Evolutionary conservation across 306 rosid genomes (phyloP).

Genomic region (Herpetospermum pedunculosum): DNA sequence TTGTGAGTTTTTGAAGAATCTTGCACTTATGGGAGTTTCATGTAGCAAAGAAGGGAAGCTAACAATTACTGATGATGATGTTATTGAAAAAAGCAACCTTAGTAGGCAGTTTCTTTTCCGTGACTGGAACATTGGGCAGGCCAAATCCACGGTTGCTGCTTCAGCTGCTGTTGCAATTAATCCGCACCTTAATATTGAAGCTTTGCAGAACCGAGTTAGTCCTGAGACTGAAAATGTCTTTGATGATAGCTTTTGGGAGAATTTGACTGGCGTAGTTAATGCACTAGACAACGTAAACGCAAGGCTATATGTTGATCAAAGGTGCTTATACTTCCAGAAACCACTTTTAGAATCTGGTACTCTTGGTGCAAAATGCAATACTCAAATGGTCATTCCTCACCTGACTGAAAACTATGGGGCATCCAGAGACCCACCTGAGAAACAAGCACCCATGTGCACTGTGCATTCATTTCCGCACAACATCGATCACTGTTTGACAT

Average conservation of each 20-base stretch:
- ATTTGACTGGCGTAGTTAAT: constrained; percentile 59
- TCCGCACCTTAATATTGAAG: constrained; percentile 44
- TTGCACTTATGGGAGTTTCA: constrained; percentile 95
- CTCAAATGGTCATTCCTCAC: constrained; percentile 96
- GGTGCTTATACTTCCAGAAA: constrained; percentile 95
- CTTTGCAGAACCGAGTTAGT: constrained; percentile 77
- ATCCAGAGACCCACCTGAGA: constrained; percentile 98
- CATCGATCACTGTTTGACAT: constrained; percentile 95
- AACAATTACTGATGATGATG: constrained; percentile 91
- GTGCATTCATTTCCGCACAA: constrained; percentile 97
- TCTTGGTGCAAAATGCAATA: constrained; percentile 96
- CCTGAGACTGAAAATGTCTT: constrained; percentile 74
- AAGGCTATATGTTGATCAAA: constrained; percentile 85
- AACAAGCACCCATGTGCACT: constrained; percentile 99
- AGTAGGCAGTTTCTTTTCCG: constrained; percentile 98
- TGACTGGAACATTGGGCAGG: constrained; percentile 98
- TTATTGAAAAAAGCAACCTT: constrained; percentile 92
- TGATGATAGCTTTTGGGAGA: constrained; percentile 70
- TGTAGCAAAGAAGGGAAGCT: constrained; percentile 69
- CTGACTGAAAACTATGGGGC: constrained; percentile 97
- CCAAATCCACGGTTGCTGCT: constrained; percentile 91
- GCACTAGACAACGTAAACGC: constrained; percentile 96
- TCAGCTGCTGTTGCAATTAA: constrained; percentile 65
- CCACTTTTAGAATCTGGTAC: constrained; percentile 98
- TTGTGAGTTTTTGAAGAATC: constrained; percentile 81